phyloP scores from a whole-genome alignment of 148 eudicot species.

The Talinum fruticosum region DNA sequence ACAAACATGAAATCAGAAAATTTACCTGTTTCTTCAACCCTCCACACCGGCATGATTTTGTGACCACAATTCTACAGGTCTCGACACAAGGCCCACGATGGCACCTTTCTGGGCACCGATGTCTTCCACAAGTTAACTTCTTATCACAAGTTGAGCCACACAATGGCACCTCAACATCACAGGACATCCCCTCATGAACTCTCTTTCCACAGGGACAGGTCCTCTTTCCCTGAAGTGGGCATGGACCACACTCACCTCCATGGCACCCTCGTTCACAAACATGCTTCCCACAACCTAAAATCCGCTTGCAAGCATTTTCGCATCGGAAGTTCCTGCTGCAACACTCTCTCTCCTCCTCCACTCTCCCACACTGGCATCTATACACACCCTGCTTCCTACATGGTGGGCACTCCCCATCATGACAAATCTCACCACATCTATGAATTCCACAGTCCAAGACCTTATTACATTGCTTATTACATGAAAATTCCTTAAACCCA shows the following conservation, averaged over 20 bases:
- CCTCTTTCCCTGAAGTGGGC: constrained; percentile 82
- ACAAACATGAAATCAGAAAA: constrained; percentile 5
- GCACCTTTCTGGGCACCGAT: constrained; percentile 90
- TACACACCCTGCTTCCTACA: constrained; percentile 62
- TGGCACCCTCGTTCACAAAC: constrained; percentile 82
- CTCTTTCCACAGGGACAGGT: constrained; percentile 89
- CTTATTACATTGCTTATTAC: constrained; percentile 51
- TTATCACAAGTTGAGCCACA: constrained; percentile 91
- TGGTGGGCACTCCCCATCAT: constrained; percentile 74
- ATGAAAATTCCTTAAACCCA: constrained; percentile 89
- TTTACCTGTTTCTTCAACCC: constrained; percentile 88
- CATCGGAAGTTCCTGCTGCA: constrained; percentile 69
- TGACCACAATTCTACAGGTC: constrained; percentile 72
- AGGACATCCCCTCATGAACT: constrained; percentile 81
- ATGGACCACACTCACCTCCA: constrained; percentile 70
- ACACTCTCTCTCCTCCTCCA: constrained; percentile 71
- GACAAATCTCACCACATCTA: constrained; percentile 69
- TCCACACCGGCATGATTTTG: constrained; percentile 88
- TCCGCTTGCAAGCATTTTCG: constrained; percentile 44
- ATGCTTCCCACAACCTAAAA: constrained; percentile 84
- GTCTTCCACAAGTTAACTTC: constrained; percentile 69
- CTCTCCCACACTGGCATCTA: constrained; percentile 76
- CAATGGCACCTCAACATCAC: constrained; percentile 72
- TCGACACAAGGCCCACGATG: constrained; percentile 78
- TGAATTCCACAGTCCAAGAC: constrained; percentile 65